A percentile compares a stretch with the other conserved stretches of the same genome.
Evolutionary conservation across 2,329 filamentous ascomycete genomes (phyloP).

Genomic region (Fusarium beomiforme): DNA sequence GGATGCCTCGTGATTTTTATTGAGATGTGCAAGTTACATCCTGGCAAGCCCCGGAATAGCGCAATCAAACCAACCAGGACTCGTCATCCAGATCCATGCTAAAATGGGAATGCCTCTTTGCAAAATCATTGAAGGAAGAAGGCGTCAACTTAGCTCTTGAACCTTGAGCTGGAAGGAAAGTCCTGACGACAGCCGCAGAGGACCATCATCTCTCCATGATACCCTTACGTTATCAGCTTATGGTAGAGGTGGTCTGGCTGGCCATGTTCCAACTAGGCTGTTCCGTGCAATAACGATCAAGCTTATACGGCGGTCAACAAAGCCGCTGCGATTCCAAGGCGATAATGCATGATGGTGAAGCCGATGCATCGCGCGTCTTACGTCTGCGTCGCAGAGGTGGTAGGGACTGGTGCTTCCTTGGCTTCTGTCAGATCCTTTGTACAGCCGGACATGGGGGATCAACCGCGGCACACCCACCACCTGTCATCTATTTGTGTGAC

Average conservation of each 20-base stretch:
- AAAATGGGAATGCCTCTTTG: not conserved
- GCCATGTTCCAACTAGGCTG: not conserved
- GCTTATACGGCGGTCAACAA: not conserved
- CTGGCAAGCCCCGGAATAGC: slow-evolving; percentile 19
- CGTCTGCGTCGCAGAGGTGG: slow-evolving; percentile 12
- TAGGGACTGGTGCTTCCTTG: not conserved
- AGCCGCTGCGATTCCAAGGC: slow-evolving; percentile 10
- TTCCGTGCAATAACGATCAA: not conserved
- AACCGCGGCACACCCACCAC: slow-evolving; percentile 16
- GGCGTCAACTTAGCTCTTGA: not conserved
- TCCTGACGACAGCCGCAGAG: slow-evolving; percentile 21
- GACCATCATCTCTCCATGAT: slow-evolving; percentile 15
- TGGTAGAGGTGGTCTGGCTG: not conserved
- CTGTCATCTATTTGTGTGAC: slow-evolving; percentile 10
- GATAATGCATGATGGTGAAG: not conserved
- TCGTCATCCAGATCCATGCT: not conserved
- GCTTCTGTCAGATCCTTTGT: not conserved
- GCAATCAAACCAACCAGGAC: slow-evolving; percentile 11
- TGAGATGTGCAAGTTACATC: slow-evolving; percentile 30
- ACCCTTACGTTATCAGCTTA: not conserved
- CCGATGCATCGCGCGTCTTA: slow-evolving; percentile 5
- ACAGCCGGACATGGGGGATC: slow-evolving; percentile 13
- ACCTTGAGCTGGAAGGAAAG: not conserved
- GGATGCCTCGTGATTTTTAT: slow-evolving; percentile 20
- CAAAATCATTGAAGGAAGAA: not conserved